phyloP scores from a whole-genome alignment of 164 flowering plant species.

The Saururus chinensis region DNA sequence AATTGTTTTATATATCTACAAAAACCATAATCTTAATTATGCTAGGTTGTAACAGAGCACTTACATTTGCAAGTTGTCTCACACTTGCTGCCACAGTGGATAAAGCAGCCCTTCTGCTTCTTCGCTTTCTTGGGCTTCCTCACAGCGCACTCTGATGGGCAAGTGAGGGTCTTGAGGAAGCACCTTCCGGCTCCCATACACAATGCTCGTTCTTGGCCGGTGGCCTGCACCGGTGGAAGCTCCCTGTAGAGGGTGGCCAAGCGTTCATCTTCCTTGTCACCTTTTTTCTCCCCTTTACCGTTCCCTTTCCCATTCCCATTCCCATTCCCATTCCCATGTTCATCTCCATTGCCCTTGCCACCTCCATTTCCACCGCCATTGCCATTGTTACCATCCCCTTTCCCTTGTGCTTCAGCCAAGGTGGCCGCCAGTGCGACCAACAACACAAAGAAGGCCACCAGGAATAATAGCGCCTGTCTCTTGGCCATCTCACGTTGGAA shows the following conservation, averaged over 20 bases:
- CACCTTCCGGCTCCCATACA: constrained; percentile 30
- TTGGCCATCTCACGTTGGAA: constrained; percentile 2
- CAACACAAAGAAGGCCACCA: constrained; percentile 4
- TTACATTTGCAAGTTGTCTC: constrained; percentile 59
- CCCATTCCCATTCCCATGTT: not conserved
- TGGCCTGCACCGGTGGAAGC: constrained; percentile 10
- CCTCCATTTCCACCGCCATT: constrained; percentile 4
- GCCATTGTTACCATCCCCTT: constrained; percentile 9
- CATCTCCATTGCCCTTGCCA: constrained; percentile 3
- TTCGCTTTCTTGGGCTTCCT: constrained; percentile 46
- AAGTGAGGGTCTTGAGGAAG: constrained; percentile 20
- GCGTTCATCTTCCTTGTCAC: constrained; percentile 5
- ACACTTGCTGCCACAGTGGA: constrained; percentile 51
- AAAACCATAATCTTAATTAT: too few relatives aligned
- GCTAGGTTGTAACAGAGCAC: constrained; percentile 2
- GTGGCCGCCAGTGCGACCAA: not conserved
- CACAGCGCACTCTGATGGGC: constrained; percentile 38
- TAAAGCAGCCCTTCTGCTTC: constrained; percentile 47
- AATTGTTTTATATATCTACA: too few relatives aligned
- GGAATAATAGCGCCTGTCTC: not conserved
- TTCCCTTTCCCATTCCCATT: not conserved
- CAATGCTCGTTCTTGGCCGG: constrained; percentile 27
- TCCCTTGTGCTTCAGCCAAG: constrained; percentile 5
- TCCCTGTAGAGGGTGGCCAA: constrained; percentile 21
- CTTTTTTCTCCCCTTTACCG: not conserved